Evolutionary conservation across 495 filamentous ascomycete species (phyloP), one percentile per base, ranked within the genome.

Genomic region (Penicillium samsonianum): DNA sequence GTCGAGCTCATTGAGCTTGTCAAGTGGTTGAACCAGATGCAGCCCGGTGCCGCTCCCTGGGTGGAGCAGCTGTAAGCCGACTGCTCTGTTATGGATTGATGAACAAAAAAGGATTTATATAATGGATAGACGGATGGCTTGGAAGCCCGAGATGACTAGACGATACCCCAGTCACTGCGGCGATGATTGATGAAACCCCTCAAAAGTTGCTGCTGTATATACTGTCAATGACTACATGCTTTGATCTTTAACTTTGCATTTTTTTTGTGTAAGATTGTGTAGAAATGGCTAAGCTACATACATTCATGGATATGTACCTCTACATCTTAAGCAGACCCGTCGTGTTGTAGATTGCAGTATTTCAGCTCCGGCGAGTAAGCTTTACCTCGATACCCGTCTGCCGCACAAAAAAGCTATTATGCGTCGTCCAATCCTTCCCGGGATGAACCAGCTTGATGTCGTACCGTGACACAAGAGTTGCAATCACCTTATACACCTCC

Each of bases 1-100:
- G 71, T 68, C 20, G 82, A 89, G 74, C 71, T 92, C 37, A 74
- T 81, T 20, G 79, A 90, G 75, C 77, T 90, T n/a, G 85, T 90
- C 53, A 82, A 85, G 69, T 90, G 84, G 71, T 73, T 92, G 30
- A 82, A 83, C 63, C 76, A 82, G 60, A 81, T 75, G 72, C 75
- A 78, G 67, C 63, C 75, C 28, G 75, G 73, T 48, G 65, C 61
- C 47, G 75, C 73, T 55, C 73, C 75, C 54, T 77, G 75, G 75
- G 73, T 63, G 25, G 73, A 78, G 65, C 73, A 77, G 70, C 69
- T 78, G 61, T 77, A 67, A 72, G 45, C 57, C 37, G 58, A 52
- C 51, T 57, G 35, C 20, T 53, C 25, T 53, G 14, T 52, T 49
- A 53, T 35, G 35, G 49, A 58, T 53, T 56, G 49, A 68, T 75